phyloP scores from a whole-genome alignment of 345 rosid genomes.

The Acer campestre region DNA sequence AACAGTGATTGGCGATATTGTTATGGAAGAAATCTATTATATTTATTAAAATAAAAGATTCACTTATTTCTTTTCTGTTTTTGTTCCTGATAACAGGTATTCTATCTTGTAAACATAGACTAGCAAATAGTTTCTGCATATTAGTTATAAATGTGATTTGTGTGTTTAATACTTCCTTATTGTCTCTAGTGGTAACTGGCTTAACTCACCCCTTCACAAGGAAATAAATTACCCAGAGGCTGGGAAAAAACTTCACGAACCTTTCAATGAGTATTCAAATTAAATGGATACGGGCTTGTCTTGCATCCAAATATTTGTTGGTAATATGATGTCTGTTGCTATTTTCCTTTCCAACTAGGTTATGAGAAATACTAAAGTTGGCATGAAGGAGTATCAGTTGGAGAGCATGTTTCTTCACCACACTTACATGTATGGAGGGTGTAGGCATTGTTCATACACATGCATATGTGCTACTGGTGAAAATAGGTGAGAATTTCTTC shows the following conservation, averaged over 20 bases:
- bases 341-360: constrained; percentile 48
- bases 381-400: constrained; percentile 91
- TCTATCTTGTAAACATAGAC: neutral
- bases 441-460: constrained; percentile 94
- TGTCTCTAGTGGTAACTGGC: neutral
- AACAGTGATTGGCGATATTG: neutral
- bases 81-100: neutral
- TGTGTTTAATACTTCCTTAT: neutral
- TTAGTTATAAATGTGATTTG: neutral
- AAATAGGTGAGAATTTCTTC: constrained; percentile 55
- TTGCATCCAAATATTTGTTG: constrained; percentile 1
- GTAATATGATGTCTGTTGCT: neutral
- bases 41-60: neutral
- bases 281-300: neutral
- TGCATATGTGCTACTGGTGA: constrained; percentile 97
- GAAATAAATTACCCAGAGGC: neutral
- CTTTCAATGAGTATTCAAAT: neutral
- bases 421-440: constrained; percentile 90
- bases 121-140: neutral
- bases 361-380: constrained; percentile 65
- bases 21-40: neutral
- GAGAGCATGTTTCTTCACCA: constrained; percentile 96
- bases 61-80: neutral
- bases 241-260: neutral
- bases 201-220: neutral